These are phyloP conservation scores for Astrothelium macrocarpum DNA, from an alignment of 495 filamentous ascomycete species.

Conservation along the genomic window DNA sequence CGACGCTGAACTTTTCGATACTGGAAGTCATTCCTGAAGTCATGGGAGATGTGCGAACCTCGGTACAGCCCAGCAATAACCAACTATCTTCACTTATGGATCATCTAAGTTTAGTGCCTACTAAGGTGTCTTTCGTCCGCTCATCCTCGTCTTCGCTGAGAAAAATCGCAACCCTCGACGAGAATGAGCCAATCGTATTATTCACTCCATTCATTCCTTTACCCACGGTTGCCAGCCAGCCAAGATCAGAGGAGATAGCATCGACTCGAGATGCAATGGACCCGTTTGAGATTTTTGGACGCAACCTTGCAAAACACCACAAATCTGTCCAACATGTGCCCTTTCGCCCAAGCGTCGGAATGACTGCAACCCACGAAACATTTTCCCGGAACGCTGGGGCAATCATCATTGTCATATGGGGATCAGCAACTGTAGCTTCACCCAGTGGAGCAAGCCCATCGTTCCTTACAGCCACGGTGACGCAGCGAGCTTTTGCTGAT, in stretches of 20 bases:
- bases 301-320: constrained; percentile 26
- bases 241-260: background rate
- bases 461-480: background rate
- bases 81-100: background rate
- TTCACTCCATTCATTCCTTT: constrained; percentile 18
- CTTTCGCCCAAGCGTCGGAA: constrained; percentile 28
- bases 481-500: background rate
- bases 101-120: background rate
- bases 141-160: background rate
- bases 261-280: constrained; percentile 20
- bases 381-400: constrained; percentile 30
- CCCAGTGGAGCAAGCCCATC: background rate
- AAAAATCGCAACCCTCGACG: background rate
- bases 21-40: background rate
- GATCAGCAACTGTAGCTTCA: background rate
- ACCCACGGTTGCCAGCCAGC: background rate
- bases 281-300: constrained; percentile 36
- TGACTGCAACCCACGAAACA: constrained; percentile 27
- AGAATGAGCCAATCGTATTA: constrained; percentile 10
- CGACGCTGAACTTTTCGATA: background rate
- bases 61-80: background rate
- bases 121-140: constrained; percentile 8
- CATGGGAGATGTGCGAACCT: background rate
- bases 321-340: constrained; percentile 31
- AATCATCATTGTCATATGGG: constrained; percentile 26